phyloP scores from a whole-genome alignment of 2,329 filamentous ascomycete species.

The Fusarium continuum region DNA sequence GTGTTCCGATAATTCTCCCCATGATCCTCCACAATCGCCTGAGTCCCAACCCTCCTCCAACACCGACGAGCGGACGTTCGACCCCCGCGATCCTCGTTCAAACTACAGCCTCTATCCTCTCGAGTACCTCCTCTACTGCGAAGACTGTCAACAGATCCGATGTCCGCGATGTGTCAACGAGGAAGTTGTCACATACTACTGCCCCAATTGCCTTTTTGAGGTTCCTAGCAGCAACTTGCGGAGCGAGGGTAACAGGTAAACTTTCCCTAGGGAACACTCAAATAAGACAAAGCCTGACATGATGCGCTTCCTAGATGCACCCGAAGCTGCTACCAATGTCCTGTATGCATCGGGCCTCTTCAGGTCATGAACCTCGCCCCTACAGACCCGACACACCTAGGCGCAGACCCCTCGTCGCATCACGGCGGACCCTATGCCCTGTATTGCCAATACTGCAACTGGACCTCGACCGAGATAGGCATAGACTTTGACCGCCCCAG shows the following conservation, averaged over 20 bases:
- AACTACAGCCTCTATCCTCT: slow-evolving; percentile 94
- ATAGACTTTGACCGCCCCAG: slow-evolving; percentile 91
- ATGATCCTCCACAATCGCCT: slow-evolving; percentile 47
- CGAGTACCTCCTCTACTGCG: slow-evolving; percentile 94
- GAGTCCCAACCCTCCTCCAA: slow-evolving; percentile 57
- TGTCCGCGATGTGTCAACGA: slow-evolving; percentile 92
- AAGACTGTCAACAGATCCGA: slow-evolving; percentile 95
- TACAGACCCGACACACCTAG: slow-evolving; percentile 55
- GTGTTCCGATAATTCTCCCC: slow-evolving; percentile 61
- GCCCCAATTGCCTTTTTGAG: slow-evolving; percentile 94
- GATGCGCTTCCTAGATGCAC: slow-evolving; percentile 71
- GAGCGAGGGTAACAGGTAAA: slow-evolving; percentile 89
- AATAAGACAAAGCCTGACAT: slow-evolving; percentile 32
- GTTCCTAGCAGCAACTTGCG: slow-evolving; percentile 93
- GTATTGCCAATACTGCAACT: slow-evolving; percentile 89
- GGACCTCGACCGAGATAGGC: slow-evolving; percentile 89
- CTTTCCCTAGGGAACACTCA: not conserved
- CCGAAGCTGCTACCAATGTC: slow-evolving; percentile 95
- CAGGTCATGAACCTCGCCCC: slow-evolving; percentile 76
- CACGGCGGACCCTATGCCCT: slow-evolving; percentile 74
- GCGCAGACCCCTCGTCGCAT: slow-evolving; percentile 49
- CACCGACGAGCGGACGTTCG: slow-evolving; percentile 82
- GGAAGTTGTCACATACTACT: slow-evolving; percentile 95
- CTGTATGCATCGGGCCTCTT: slow-evolving; percentile 84
- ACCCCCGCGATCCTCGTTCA: slow-evolving; percentile 83